Conservation (phyloP, 2,329 filamentous ascomycete species). For the Orbilia ellipsospora region DNA sequence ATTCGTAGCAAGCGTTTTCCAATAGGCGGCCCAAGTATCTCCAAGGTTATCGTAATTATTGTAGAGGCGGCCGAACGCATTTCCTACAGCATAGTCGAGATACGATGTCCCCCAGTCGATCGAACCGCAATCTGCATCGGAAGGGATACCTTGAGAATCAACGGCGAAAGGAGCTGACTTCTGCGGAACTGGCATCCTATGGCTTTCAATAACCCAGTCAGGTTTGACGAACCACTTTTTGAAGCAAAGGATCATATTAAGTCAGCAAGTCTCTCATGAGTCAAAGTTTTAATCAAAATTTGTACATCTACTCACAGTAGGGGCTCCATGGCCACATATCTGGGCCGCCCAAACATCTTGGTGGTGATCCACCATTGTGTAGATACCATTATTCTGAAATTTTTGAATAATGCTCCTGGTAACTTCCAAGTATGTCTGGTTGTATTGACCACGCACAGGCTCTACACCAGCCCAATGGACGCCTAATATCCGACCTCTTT, state of each 20-base stretch:
- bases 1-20: conserved; percentile 42
- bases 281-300: too few relatives aligned
- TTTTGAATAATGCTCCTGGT: conserved; percentile 49
- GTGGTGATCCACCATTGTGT: conserved; percentile 51
- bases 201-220: conserved; percentile 40
- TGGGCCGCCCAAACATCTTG: conserved; percentile 54
- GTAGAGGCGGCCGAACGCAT: conserved; percentile 51
- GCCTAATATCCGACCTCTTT: conserved; percentile 13
- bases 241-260: background rate
- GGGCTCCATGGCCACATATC: conserved; percentile 49
- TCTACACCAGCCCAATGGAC: conserved; percentile 55
- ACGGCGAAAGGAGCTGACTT: conserved; percentile 36
- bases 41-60: conserved; percentile 53
- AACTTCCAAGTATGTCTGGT: conserved; percentile 52
- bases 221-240: conserved; percentile 50
- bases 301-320: conserved; percentile 20
- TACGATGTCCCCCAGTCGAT: conserved; percentile 51
- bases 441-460: conserved; percentile 39
- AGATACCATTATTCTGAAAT: conserved; percentile 51
- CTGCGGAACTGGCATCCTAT: conserved; percentile 51
- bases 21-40: conserved; percentile 50
- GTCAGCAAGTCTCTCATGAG: too few relatives aligned
- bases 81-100: conserved; percentile 45
- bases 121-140: conserved; percentile 43
- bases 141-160: conserved; percentile 37